Percentiles rank a stretch among this genome's conserved stretches.
phyloP scores from a whole-genome alignment of 306 rosid genomes.

The Vigna unguiculata region DNA sequence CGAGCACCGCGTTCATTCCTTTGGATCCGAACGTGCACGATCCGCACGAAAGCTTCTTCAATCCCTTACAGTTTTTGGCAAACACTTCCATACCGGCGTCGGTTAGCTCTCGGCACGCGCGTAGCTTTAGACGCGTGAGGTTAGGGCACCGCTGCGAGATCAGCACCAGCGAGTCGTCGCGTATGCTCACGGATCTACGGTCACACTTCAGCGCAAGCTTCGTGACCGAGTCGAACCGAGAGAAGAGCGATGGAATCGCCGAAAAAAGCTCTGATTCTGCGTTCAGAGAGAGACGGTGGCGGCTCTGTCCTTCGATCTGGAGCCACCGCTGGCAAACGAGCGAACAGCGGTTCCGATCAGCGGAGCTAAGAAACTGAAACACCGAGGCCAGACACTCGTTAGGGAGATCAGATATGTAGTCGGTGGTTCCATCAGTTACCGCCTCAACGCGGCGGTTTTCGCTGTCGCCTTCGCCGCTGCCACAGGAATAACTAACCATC shows the following conservation, averaged over 20 bases:
- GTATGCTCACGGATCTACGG: slow-evolving; percentile 80
- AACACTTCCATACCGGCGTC: slow-evolving; percentile 82
- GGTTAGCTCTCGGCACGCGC: slow-evolving; percentile 84
- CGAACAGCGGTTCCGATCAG: slow-evolving; percentile 84
- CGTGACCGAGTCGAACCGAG: slow-evolving; percentile 89
- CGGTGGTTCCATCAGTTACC: slow-evolving; percentile 36
- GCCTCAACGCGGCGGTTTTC: background rate
- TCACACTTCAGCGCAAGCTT: slow-evolving; percentile 92
- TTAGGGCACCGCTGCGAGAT: slow-evolving; percentile 86
- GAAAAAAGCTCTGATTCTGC: slow-evolving; percentile 69
- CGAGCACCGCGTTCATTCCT: slow-evolving; percentile 92
- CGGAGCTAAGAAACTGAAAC: slow-evolving; percentile 79
- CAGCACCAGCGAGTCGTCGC: slow-evolving; percentile 71
- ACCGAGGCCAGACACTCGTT: slow-evolving; percentile 87
- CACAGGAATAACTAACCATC: slow-evolving; percentile 26
- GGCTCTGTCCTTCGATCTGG: slow-evolving; percentile 89
- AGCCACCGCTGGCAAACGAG: slow-evolving; percentile 94
- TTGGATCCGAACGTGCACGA: slow-evolving; percentile 89
- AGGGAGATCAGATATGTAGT: slow-evolving; percentile 80
- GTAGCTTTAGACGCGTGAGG: slow-evolving; percentile 93
- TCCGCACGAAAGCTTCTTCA: slow-evolving; percentile 97
- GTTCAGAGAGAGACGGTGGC: slow-evolving; percentile 85
- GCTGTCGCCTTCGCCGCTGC: slow-evolving; percentile 8
- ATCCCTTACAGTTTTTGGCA: slow-evolving; percentile 80
- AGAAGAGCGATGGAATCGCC: slow-evolving; percentile 63